These are phyloP conservation scores for Camellia granthamiana DNA, from an alignment of 148 eudicot genomes.

Conservation along the genomic window DNA sequence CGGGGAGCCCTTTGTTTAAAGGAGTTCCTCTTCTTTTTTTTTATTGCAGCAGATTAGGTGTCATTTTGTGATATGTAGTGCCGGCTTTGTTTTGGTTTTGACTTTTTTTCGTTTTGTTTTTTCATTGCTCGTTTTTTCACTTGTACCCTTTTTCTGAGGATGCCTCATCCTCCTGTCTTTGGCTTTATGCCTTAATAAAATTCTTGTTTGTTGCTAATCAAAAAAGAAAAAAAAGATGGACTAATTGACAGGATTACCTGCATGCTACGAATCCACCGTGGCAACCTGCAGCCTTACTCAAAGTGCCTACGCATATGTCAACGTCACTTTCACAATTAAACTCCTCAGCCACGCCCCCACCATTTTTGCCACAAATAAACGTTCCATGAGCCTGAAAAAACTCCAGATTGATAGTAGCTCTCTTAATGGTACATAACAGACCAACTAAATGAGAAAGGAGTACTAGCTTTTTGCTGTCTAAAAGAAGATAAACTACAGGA, in stretches of 20 bases:
- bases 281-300: constrained; percentile 98
- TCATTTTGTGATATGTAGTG: too few relatives aligned
- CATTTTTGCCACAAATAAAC: constrained; percentile 84
- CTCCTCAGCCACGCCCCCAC: constrained; percentile 90
- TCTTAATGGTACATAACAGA: background rate
- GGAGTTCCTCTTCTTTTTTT: too few relatives aligned
- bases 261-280: constrained; percentile 97
- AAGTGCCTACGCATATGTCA: constrained; percentile 89
- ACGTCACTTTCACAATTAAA: constrained; percentile 79
- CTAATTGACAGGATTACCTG: constrained; percentile 47
- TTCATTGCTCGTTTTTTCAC: background rate
- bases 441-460: background rate
- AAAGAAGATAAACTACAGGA: background rate
- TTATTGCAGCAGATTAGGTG: too few relatives aligned
- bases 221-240: background rate
- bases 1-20: too few relatives aligned
- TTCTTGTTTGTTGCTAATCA: too few relatives aligned
- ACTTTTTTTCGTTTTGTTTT: background rate
- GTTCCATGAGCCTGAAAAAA: constrained; percentile 89
- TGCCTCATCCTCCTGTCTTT: too few relatives aligned
- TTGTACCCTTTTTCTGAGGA: too few relatives aligned
- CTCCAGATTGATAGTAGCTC: background rate
- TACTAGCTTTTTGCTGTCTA: background rate
- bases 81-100: too few relatives aligned
- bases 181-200: too few relatives aligned